These are phyloP conservation scores for Corinectria fuckeliana DNA, from an alignment of 2,329 filamentous ascomycete genomes.

Conservation along the genomic window DNA sequence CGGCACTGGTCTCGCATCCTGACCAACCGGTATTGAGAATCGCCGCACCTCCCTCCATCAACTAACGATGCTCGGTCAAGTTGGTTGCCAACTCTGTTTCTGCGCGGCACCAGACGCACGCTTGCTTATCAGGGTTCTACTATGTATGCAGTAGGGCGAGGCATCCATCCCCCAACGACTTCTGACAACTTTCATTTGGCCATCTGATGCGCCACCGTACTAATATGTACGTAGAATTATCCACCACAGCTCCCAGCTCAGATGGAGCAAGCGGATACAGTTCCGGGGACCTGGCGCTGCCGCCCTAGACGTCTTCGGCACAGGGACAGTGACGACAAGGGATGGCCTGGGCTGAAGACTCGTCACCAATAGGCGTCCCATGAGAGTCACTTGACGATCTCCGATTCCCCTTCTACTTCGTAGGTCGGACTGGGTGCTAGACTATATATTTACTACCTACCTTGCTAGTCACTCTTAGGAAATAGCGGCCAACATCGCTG, in stretches of 20 bases:
- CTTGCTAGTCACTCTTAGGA: not conserved
- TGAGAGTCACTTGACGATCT: slow-evolving; percentile 16
- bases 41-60: not conserved
- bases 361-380: slow-evolving; percentile 11
- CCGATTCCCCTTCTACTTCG: too few relatives aligned
- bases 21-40: slow-evolving; percentile 3
- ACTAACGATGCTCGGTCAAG: too few relatives aligned
- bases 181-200: not conserved
- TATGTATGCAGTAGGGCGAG: slow-evolving; percentile 1
- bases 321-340: not conserved
- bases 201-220: slow-evolving; percentile 10
- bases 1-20: not conserved
- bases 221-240: too few relatives aligned
- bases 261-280: slow-evolving; percentile 16
- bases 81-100: too few relatives aligned
- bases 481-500: not conserved
- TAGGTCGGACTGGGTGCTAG: slow-evolving; percentile 5
- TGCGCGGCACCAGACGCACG: too few relatives aligned
- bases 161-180: not conserved
- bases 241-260: slow-evolving; percentile 20
- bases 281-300: slow-evolving; percentile 21
- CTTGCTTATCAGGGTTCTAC: not conserved
- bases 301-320: slow-evolving; percentile 13
- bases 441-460: too few relatives aligned
- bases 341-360: not conserved